These are phyloP conservation scores for Notholithocarpus densiflorus DNA, from an alignment of 306 rosid species.

Conservation along the genomic window DNA sequence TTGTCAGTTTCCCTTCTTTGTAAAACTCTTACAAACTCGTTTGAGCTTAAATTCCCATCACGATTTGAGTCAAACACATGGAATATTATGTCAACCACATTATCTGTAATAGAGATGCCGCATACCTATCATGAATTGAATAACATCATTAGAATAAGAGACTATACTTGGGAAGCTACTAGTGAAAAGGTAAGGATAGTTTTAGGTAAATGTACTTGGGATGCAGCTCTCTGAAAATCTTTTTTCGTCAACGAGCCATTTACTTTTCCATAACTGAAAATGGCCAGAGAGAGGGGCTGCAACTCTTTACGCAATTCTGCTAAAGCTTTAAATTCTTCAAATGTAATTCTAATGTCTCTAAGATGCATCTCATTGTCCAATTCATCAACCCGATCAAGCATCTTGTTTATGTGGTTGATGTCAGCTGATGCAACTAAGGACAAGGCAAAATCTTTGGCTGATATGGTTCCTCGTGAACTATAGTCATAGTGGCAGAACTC, in stretches of 20 bases:
- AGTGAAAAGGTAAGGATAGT: neutral
- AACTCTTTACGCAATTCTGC: slow-evolving; percentile 60
- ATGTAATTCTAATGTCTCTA: slow-evolving; percentile 41
- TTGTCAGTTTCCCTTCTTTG: slow-evolving; percentile 44
- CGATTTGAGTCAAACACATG: slow-evolving; percentile 66
- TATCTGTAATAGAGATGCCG: slow-evolving; percentile 45
- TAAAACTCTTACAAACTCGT: slow-evolving; percentile 59
- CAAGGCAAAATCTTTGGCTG: slow-evolving; percentile 74
- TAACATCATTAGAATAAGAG: neutral
- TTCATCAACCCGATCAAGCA: slow-evolving; percentile 57
- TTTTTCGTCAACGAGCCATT: slow-evolving; percentile 56
- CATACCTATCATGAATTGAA: slow-evolving; percentile 52
- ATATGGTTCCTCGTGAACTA: slow-evolving; percentile 46
- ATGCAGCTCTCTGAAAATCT: slow-evolving; percentile 85
- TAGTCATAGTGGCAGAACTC: slow-evolving; percentile 78
- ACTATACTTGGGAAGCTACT: neutral
- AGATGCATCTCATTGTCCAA: slow-evolving; percentile 31
- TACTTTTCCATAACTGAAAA: slow-evolving; percentile 76
- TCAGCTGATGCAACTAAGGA: slow-evolving; percentile 88
- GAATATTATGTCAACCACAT: slow-evolving; percentile 66
- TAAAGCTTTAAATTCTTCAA: slow-evolving; percentile 58
- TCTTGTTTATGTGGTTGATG: slow-evolving; percentile 54
- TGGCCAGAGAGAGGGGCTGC: slow-evolving; percentile 59
- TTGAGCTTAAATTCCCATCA: slow-evolving; percentile 56
- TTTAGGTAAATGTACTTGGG: slow-evolving; percentile 45